phyloP scores from a whole-genome alignment of 108 stramenopile species.

The Aurantiochytrium sp. region DNA sequence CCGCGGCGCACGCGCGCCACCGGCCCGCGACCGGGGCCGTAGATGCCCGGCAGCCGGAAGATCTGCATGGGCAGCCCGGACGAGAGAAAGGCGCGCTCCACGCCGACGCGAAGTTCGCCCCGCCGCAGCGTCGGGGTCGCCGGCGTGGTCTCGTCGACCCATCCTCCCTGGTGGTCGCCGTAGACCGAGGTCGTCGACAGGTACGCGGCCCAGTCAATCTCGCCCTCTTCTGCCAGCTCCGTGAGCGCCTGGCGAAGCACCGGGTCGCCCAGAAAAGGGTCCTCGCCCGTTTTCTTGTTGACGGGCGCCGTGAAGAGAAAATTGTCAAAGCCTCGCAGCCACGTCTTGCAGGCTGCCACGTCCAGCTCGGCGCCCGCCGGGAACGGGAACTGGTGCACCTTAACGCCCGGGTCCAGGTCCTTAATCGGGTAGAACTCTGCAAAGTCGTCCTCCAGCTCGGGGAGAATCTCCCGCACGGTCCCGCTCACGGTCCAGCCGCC shows the following conservation, averaged over 20 bases:
- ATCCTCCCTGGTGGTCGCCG: background rate
- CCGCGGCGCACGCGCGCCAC: background rate
- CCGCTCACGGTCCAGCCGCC: background rate
- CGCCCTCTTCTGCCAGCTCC: background rate
- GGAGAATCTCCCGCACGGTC: background rate
- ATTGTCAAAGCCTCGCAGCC: background rate
- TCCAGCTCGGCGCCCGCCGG: background rate
- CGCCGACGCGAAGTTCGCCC: background rate
- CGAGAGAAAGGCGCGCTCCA: background rate
- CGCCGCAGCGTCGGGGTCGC: background rate
- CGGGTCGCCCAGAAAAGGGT: constrained; percentile 8
- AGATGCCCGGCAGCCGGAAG: constrained; percentile 23
- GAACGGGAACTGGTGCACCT: background rate
- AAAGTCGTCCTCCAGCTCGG: background rate
- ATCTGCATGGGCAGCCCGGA: background rate
- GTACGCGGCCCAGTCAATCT: background rate
- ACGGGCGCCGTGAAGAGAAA: constrained; percentile 5
- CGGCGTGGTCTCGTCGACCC: background rate
- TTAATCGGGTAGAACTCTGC: background rate
- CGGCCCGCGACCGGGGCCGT: constrained; percentile 16
- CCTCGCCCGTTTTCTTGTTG: background rate
- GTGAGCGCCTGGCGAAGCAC: background rate
- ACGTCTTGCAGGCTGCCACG: background rate
- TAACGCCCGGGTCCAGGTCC: background rate
- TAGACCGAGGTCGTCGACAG: constrained; percentile 21